Percentiles rank a stretch among this genome's conserved stretches.
phyloP scores from a whole-genome alignment of 345 rosid species.

The Syzygium aqueum region DNA sequence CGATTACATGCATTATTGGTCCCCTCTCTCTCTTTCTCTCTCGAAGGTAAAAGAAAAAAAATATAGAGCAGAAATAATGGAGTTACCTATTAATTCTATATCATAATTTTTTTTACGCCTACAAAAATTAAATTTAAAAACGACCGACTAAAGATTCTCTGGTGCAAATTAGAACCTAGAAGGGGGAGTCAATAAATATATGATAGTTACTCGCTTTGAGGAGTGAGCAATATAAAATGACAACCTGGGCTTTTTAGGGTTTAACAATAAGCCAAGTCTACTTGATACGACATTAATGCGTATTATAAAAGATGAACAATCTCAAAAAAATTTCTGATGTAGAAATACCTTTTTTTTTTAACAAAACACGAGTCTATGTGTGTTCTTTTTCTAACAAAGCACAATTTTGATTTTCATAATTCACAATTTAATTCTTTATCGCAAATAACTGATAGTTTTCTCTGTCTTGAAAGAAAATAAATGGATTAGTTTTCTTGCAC shows the following conservation, averaged over 20 bases:
- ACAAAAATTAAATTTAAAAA: neutral
- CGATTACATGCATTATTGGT: neutral
- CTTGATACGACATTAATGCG: neutral
- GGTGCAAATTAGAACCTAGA: neutral
- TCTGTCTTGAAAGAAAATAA: neutral
- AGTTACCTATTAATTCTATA: neutral
- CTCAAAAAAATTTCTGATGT: neutral
- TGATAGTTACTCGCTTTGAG: neutral
- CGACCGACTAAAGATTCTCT: neutral
- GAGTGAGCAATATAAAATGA: neutral
- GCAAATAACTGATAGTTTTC: fast-evolving
- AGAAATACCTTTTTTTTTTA: neutral
- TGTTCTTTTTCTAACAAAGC: neutral
- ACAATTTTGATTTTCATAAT: neutral
- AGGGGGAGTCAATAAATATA: neutral
- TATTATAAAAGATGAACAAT: neutral
- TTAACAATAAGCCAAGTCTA: neutral
- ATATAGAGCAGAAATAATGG: neutral
- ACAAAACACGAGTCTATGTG: neutral
- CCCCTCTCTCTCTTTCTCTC: neutral
- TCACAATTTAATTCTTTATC: neutral
- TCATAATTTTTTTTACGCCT: neutral
- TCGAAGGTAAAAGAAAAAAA: neutral
- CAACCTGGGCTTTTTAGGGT: neutral
- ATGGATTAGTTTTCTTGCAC: neutral